Evolutionary conservation across 2,329 filamentous ascomycete species (phyloP).

Genomic region (Botryotinia narcissicola): DNA sequence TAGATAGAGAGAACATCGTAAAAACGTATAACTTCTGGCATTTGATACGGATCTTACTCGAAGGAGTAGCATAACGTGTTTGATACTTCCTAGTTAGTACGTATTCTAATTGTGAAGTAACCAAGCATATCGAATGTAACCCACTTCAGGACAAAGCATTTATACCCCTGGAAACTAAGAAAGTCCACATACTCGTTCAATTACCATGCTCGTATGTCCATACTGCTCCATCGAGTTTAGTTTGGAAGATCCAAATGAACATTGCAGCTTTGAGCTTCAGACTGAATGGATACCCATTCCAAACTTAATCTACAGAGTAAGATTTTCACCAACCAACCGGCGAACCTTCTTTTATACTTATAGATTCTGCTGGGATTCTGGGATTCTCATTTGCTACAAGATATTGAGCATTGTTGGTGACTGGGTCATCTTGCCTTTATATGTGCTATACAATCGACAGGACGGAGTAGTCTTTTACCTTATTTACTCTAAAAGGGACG

Average conservation of each 20-base stretch:
- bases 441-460: background rate
- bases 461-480: background rate
- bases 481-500: background rate
- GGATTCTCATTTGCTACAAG: background rate
- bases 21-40: background rate
- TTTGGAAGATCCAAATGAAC: background rate
- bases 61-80: background rate
- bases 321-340: background rate
- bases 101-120: background rate
- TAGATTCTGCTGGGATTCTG: background rate
- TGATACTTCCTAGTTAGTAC: background rate
- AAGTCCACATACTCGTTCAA: background rate
- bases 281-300: background rate
- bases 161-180: background rate
- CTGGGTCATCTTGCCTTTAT: background rate
- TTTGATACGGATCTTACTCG: background rate
- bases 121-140: background rate
- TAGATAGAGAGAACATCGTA: background rate
- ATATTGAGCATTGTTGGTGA: background rate
- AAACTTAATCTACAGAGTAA: slow-evolving; percentile 9
- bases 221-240: slow-evolving; percentile 6
- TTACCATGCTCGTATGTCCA: background rate
- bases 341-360: slow-evolving; percentile 5
- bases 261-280: background rate
- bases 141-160: background rate